These are phyloP conservation scores for Colletotrichum sansevieriae DNA, from an alignment of 2,329 filamentous ascomycete species.

Conservation along the genomic window DNA sequence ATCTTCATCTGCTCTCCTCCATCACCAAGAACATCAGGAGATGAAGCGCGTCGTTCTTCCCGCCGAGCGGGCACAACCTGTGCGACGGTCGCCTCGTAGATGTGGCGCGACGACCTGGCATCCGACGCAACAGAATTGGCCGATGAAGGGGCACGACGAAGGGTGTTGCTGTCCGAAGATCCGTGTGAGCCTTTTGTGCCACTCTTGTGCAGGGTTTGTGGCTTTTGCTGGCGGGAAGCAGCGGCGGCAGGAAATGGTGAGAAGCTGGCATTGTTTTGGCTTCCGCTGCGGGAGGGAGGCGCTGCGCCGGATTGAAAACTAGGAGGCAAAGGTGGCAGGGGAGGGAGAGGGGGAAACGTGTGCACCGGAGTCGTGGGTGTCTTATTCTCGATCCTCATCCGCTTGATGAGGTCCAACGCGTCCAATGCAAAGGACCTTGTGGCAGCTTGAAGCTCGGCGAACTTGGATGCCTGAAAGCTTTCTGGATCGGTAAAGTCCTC, in stretches of 20 bases:
- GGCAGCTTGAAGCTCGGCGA: constrained; percentile 54
- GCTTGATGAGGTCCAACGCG: constrained; percentile 53
- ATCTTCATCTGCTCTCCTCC: constrained; percentile 4
- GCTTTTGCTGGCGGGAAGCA: constrained; percentile 1
- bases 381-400: constrained; percentile 40
- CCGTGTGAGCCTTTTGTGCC: constrained; percentile 7
- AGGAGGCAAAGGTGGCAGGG: constrained; percentile 19
- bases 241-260: neutral
- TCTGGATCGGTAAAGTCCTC: constrained; percentile 57
- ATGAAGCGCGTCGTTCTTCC: constrained; percentile 8
- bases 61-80: neutral
- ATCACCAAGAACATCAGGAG: constrained; percentile 25
- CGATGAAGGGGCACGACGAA: neutral
- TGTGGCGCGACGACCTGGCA: neutral
- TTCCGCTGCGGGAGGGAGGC: constrained; percentile 3
- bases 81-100: neutral
- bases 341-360: constrained; percentile 36
- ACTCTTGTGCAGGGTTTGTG: neutral
- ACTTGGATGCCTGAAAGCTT: constrained; percentile 53
- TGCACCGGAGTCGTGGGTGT: constrained; percentile 21
- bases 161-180: constrained; percentile 8
- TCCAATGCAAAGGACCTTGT: constrained; percentile 57
- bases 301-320: neutral
- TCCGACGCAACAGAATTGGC: constrained; percentile 12
- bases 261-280: neutral